Percentiles rank a stretch among this genome's conserved stretches.
Conservation (phyloP, 495 filamentous ascomycete genomes). For the Pseudevernia furfuracea region DNA sequence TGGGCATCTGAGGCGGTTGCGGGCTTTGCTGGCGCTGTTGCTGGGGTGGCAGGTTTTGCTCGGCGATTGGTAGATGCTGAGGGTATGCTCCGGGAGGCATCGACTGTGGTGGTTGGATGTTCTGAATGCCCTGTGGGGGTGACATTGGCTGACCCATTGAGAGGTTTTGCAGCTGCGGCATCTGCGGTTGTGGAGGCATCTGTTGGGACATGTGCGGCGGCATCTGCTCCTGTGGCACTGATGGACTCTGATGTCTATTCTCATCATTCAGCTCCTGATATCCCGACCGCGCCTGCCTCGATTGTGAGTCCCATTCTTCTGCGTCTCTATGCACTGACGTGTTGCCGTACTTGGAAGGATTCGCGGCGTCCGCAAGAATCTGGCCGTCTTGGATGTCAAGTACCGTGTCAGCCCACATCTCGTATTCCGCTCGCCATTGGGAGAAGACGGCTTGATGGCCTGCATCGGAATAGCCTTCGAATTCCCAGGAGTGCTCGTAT, state of each 20-base stretch:
- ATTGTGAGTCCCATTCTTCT: conserved; percentile 1
- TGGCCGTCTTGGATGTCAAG: conserved; percentile 15
- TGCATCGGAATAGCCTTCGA: conserved; percentile 10
- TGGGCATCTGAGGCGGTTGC: neutral
- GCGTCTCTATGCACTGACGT: neutral
- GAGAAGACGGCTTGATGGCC: conserved; percentile 4
- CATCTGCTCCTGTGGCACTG: neutral
- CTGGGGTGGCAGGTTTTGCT: neutral
- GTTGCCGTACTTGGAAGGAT: neutral
- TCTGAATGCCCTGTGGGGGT: neutral
- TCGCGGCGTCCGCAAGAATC: neutral
- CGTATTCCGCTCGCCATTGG: conserved; percentile 9
- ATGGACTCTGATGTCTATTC: neutral
- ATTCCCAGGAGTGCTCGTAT: conserved; percentile 10
- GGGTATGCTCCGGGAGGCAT: conserved; percentile 1
- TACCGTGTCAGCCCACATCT: conserved; percentile 14
- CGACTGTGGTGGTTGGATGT: neutral
- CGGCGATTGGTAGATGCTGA: neutral
- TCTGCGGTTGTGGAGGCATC: neutral
- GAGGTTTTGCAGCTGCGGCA: conserved; percentile 7
- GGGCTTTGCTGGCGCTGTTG: neutral
- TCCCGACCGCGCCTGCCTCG: neutral
- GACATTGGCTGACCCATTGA: neutral
- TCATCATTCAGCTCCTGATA: neutral
- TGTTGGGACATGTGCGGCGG: neutral